Conservation (phyloP, 83 land plant genomes). For the Diphasiastrum complanatum region DNA sequence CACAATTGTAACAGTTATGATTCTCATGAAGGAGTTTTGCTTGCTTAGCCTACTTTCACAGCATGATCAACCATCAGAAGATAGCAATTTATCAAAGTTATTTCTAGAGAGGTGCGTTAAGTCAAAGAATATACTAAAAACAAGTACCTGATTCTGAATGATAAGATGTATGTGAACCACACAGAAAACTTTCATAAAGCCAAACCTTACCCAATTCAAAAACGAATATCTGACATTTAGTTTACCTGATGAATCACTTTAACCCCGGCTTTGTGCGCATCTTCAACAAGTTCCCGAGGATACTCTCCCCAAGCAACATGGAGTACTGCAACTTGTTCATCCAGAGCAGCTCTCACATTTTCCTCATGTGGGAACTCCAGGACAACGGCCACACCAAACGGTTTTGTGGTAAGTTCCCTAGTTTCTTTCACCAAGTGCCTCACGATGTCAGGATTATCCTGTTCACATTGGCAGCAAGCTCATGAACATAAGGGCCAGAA, state of each 20-base stretch:
- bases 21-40: too few species aligned
- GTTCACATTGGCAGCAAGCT: background rate
- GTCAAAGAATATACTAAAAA: too few species aligned
- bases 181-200: too few species aligned
- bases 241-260: conserved; percentile 72
- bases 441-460: conserved; percentile 67
- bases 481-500: background rate
- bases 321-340: conserved; percentile 61
- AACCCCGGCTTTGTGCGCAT: conserved; percentile 65
- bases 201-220: too few species aligned
- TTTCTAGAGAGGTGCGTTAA: too few species aligned
- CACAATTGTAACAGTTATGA: too few species aligned
- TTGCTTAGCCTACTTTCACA: too few species aligned
- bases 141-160: too few species aligned
- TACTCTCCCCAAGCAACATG: conserved; percentile 72
- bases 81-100: too few species aligned
- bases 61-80: too few species aligned
- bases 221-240: too few species aligned
- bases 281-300: conserved; percentile 39
- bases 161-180: too few species aligned
- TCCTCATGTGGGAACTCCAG: conserved; percentile 64
- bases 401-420: conserved; percentile 53
- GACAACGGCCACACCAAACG: conserved; percentile 73
- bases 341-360: conserved; percentile 46
- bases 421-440: conserved; percentile 55